These are phyloP conservation scores for Hanseniaspora sp. DNA, from an alignment of 1,139 yeast genomes.

Conservation along the genomic window DNA sequence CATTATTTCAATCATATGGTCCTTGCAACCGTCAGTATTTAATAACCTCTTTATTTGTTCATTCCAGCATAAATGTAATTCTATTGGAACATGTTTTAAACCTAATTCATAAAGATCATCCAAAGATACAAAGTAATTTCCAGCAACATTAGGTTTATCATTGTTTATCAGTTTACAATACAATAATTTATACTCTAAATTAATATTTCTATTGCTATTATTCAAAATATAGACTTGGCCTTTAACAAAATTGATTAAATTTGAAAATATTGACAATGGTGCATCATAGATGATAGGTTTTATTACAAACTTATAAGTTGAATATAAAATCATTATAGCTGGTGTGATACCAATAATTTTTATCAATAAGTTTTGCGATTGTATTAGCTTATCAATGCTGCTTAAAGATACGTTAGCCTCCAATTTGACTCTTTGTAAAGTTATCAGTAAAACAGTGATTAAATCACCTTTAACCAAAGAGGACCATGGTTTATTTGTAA, in stretches of 20 bases:
- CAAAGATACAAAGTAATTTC: neutral
- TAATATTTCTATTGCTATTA: neutral
- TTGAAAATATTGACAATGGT: constrained; percentile 10
- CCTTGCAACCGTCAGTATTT: neutral
- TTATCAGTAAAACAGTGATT: constrained; percentile 68
- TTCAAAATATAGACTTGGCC: constrained; percentile 4
- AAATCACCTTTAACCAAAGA: constrained; percentile 58
- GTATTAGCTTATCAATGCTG: constrained; percentile 80
- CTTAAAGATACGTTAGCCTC: constrained; percentile 84
- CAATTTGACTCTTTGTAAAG: constrained; percentile 87
- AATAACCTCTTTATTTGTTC: neutral
- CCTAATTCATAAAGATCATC: constrained; percentile 12
- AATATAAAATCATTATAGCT: constrained; percentile 42
- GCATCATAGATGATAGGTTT: constrained; percentile 16
- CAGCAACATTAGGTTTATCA: neutral
- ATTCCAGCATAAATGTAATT: neutral
- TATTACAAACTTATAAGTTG: constrained; percentile 14
- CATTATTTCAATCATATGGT: neutral
- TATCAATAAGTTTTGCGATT: constrained; percentile 85
- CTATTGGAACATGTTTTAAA: constrained; percentile 4
- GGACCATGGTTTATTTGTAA: constrained; percentile 57
- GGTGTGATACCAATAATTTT: constrained; percentile 88
- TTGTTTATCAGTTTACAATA: neutral
- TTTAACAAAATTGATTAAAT: neutral
- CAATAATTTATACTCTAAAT: neutral